Evolutionary conservation across 805 yeast genomes (phyloP), one percentile per base, ranked within the genome.

Genomic region (Lipomyces sp.): DNA sequence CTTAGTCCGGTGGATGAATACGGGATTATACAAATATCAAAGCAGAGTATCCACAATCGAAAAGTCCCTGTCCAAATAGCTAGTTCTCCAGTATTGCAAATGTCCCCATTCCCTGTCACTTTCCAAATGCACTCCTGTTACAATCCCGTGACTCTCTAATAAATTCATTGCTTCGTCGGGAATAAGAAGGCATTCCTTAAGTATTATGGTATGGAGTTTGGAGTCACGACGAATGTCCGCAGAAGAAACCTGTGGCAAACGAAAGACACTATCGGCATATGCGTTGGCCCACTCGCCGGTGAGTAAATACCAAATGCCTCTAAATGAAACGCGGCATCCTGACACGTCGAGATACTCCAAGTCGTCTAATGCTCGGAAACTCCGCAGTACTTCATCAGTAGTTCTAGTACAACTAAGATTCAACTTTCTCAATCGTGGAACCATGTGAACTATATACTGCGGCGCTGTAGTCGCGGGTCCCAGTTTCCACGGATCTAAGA

Each of bases 341-440:
- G 47, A 42, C 6, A 42, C 16, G 32, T 47, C 43, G 21, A 47
- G 16, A 18, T 42, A 42, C 28, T 47, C 47, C 26, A 47, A 22
- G 6, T 38, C 22, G 11, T 18, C 8, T 19, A 42, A n/a, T 4
- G 16, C 28, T 13, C 44, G 18, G 23, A 48, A 26, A 14, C 24
- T 32, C 13, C 34, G n/a, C 38, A 48, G 7, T 8, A 35, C 16
- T n/a, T 24, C 21, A 28, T 48, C 52, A 10, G 38, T 21, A 6
- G 39, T n/a, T 11, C 18, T 32, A 14, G 47, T 43, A n/a, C 47
- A 43, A 14, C 52, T 48, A 3, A 39, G 24, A 33, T 48, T 29
- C n/a, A 48, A 38, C 18, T 23, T 26, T 18, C 21, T 24, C 28
- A 48, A 14, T 22, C 35, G 22, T 4, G 52, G 52, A 14, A 38